These are phyloP conservation scores for Elongisporangium undulatum DNA, from an alignment of 352 stramenopile species.

Conservation along the genomic window DNA sequence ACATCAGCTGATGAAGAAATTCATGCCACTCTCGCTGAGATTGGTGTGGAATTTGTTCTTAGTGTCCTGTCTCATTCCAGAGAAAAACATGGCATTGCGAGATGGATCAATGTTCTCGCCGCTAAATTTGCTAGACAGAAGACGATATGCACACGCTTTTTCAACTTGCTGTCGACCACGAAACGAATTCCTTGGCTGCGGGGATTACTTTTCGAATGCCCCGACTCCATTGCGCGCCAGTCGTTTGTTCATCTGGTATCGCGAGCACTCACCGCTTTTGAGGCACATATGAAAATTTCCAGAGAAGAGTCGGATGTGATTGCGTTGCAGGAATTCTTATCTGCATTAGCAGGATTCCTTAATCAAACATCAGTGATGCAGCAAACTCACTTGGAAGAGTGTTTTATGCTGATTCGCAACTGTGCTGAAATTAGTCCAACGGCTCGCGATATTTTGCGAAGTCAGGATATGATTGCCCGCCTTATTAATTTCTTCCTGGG, in stretches of 20 bases:
- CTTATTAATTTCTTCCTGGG: constrained; percentile 83
- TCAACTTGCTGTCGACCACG: constrained; percentile 46
- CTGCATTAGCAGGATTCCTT: constrained; percentile 51
- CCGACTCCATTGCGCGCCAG: constrained; percentile 80
- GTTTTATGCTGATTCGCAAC: constrained; percentile 82
- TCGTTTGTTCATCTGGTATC: constrained; percentile 84
- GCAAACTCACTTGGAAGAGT: constrained; percentile 84
- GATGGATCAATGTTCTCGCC: constrained; percentile 76
- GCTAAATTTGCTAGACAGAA: constrained; percentile 74
- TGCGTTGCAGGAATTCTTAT: constrained; percentile 34
- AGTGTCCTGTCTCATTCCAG: constrained; percentile 85
- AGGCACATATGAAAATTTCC: constrained; percentile 39
- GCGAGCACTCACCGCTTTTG: constrained; percentile 63
- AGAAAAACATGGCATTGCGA: constrained; percentile 83
- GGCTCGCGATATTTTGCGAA: constrained; percentile 42
- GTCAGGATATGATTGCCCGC: constrained; percentile 69
- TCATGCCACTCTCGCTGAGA: constrained; percentile 66
- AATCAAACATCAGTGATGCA: constrained; percentile 74
- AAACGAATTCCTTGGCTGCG: constrained; percentile 61
- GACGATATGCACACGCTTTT: constrained; percentile 63
- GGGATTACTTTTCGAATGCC: constrained; percentile 77
- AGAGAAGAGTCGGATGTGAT: constrained; percentile 14
- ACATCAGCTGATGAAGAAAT: constrained; percentile 42
- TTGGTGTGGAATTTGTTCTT: constrained; percentile 85
- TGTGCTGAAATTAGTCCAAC: constrained; percentile 56